These are phyloP conservation scores for Pholiota molesta DNA, from an alignment of 768 basidiomycete species.

Conservation along the genomic window DNA sequence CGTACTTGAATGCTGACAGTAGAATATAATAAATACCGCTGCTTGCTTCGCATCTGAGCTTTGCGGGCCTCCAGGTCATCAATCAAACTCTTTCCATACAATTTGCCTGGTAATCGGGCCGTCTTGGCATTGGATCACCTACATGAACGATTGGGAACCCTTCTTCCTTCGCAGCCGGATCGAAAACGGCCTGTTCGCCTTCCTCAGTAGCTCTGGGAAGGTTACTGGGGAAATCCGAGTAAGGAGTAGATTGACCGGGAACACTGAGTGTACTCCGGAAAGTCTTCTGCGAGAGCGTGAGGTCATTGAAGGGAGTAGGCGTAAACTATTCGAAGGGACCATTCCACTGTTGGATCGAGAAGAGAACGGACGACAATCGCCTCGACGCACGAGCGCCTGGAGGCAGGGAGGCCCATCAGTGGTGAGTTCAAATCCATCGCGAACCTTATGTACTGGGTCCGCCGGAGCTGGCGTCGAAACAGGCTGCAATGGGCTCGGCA, in stretches of 20 bases:
- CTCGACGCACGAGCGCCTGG: conserved; percentile 67
- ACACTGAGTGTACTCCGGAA: conserved; percentile 82
- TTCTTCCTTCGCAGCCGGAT: conserved; percentile 38
- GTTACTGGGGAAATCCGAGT: conserved; percentile 57
- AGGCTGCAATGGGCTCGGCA: conserved; percentile 86
- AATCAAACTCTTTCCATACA: conserved; percentile 88
- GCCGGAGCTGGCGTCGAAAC: conserved; percentile 35
- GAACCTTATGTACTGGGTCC: conserved; percentile 35
- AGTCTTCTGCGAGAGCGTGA: conserved; percentile 80
- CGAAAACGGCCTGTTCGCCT: conserved; percentile 73
- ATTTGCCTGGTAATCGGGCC: conserved; percentile 72
- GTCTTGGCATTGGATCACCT: conserved; percentile 31
- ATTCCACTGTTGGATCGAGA: conserved; percentile 33
- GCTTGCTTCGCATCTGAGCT: conserved; percentile 77
- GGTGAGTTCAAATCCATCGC: conserved; percentile 65
- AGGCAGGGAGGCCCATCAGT: conserved; percentile 81
- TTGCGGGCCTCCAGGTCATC: conserved; percentile 88
- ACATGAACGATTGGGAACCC: conserved; percentile 32
- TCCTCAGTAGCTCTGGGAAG: conserved; percentile 78
- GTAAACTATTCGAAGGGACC: conserved; percentile 70
- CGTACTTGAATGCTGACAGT: not conserved
- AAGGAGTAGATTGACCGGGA: conserved; percentile 68
- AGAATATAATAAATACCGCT: conserved; percentile 57
- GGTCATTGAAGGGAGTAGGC: conserved; percentile 73
- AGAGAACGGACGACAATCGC: conserved; percentile 42